Percentiles rank a stretch among this genome's conserved stretches.
These are phyloP conservation scores for Trapa incisa DNA, from an alignment of 345 rosid genomes.

Conservation along the genomic window DNA sequence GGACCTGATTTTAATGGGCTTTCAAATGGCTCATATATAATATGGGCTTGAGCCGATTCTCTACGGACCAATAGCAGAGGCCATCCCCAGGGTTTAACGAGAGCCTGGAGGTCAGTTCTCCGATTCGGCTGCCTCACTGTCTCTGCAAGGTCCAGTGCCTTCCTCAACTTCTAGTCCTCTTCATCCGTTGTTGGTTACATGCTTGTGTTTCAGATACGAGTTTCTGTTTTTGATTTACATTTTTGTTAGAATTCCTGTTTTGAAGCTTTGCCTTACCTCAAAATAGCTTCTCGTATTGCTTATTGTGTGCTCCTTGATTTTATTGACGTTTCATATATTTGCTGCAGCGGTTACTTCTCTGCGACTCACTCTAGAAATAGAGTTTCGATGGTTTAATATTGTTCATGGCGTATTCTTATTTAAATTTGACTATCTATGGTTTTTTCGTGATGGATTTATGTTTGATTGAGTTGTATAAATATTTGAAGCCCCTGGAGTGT, in stretches of 20 bases:
- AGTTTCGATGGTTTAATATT: not conserved
- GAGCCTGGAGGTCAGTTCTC: not conserved
- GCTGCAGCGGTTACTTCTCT: not conserved
- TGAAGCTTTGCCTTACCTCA: not conserved
- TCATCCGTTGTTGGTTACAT: not conserved
- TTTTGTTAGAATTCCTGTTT: not conserved
- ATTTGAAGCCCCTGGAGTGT: not conserved
- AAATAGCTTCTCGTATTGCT: not conserved
- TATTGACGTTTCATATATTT: not conserved
- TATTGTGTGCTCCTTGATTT: not conserved
- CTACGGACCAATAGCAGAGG: not conserved
- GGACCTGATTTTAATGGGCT: not conserved
- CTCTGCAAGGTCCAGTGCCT: not conserved
- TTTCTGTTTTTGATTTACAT: not conserved
- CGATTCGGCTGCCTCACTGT: not conserved
- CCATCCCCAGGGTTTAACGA: not conserved
- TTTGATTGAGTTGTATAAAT: not conserved
- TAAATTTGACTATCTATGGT: not conserved
- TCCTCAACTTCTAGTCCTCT: not conserved
- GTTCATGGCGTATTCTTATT: not conserved
- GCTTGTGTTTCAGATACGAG: not conserved
- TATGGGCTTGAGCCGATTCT: too few relatives aligned
- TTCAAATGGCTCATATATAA: not conserved
- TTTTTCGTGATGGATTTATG: not conserved
- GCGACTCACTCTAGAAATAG: not conserved